phyloP scores from a whole-genome alignment of 2,329 filamentous ascomycete genomes.

The Microascus cirrosus region DNA sequence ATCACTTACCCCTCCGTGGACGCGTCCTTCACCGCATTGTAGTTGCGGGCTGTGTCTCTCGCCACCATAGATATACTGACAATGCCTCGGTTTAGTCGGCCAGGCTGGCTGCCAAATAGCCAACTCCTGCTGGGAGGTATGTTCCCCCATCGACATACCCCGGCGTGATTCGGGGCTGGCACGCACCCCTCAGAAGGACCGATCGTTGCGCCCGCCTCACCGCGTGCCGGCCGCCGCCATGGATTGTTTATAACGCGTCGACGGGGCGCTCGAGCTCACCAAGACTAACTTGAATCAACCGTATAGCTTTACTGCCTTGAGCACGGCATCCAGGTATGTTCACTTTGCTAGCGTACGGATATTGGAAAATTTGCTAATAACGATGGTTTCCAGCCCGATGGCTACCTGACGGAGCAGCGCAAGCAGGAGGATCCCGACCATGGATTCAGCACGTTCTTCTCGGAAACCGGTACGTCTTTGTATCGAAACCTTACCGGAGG shows the following conservation, averaged over 20 bases:
- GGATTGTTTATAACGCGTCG: background rate
- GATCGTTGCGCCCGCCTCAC: background rate
- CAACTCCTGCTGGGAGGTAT: slow-evolving; percentile 99
- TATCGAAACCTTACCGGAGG: background rate
- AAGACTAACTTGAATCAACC: background rate
- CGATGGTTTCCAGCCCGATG: slow-evolving; percentile 63
- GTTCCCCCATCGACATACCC: slow-evolving; percentile 22
- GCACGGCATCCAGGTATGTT: slow-evolving; percentile 92
- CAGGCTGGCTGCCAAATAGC: slow-evolving; percentile 99
- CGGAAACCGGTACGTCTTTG: slow-evolving; percentile 73
- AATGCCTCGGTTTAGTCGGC: slow-evolving; percentile 59
- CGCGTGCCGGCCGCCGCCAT: too few species aligned
- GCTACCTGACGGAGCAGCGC: slow-evolving; percentile 95
- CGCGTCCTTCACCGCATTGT: slow-evolving; percentile 31
- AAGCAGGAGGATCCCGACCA: slow-evolving; percentile 88
- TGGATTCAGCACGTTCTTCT: slow-evolving; percentile 99
- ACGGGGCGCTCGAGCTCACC: background rate
- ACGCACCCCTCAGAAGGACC: background rate
- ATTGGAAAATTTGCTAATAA: background rate
- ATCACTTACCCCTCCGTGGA: slow-evolving; percentile 13
- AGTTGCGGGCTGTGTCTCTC: slow-evolving; percentile 1
- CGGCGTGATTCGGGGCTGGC: background rate
- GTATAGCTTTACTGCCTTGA: slow-evolving; percentile 96
- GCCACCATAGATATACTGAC: background rate
- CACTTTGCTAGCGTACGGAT: background rate